Evolutionary conservation across 2,329 filamentous ascomycete genomes (phyloP), one percentile per base, ranked within the genome.

Genomic region (Sporothrix variecibatus): DNA sequence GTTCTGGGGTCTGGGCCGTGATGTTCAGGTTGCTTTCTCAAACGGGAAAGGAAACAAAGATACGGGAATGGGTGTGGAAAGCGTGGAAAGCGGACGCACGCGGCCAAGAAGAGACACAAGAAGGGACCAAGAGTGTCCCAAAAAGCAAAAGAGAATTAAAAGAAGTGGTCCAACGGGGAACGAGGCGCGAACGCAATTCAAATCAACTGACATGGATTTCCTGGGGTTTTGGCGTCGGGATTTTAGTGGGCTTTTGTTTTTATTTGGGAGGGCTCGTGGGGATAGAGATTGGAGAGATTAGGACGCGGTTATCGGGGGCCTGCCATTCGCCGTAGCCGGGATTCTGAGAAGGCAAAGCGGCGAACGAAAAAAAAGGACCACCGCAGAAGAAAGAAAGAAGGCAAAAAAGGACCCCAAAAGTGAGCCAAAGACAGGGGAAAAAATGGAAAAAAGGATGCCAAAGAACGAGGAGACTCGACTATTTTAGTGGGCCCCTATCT

Each of bases 31-130:
- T 56, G n/a, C 73, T 72, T 51, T 67, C 73, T 72, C 46, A 58
- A 74, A 72, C 9, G 28, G 70, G 73, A 72, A 74, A 43, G 73
- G 46, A 71, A 74, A 49, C 73, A 74, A 74, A 73, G 64, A 49
- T 72, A 72, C 53, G 56, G 53, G 38, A 46, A 71, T 56, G 68
- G n/a, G 46, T 28, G 26, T 20, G 8, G 4, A 8, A 34, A 34
- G 34, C 34, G 34, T 34, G 34, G 34, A 34, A 71, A 38, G 68
- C 49, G 20, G 20, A 64, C n/a, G 51, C n/a, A 40, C 12, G 58
- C 7, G 31, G 20, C 58, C 31, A 43, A 49, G 43, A 49, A 15
- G 34, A 11, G n/a, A 38, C 12, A n/a, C 60, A 40, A 26, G 34
- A 43, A 11, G 6, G 34, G 34, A 43, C 20, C 9, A 11, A 34